Conservation (phyloP, 2,329 filamentous ascomycete genomes). For the Monilinia polystroma region DNA sequence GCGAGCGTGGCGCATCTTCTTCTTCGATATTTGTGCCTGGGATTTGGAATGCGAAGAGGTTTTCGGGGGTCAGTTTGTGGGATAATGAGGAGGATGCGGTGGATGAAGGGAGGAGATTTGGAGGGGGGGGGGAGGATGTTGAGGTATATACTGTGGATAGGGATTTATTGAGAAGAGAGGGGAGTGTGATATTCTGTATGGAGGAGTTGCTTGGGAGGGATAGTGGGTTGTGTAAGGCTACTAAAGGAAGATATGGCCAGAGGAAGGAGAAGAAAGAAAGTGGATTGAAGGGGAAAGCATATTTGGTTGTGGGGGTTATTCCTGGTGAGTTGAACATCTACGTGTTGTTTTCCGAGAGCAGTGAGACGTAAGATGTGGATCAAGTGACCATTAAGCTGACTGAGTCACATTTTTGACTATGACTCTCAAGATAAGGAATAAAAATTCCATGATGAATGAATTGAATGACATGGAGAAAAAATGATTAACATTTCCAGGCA, state of each 20-base stretch:
- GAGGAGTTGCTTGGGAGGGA: conserved; percentile 2
- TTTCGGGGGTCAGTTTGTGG: not conserved
- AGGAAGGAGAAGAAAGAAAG: not conserved
- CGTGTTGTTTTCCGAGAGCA: not conserved
- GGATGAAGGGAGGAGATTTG: not conserved
- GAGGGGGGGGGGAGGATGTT: not conserved
- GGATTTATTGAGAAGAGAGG: not conserved
- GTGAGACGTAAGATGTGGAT: not conserved
- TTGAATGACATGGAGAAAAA: not conserved
- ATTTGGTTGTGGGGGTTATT: conserved; percentile 16
- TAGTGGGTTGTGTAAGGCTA: not conserved
- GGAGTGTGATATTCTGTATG: conserved; percentile 4
- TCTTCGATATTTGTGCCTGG: conserved; percentile 2
- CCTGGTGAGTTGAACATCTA: conserved; percentile 11
- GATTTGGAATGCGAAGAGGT: not conserved
- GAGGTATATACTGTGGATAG: not conserved
- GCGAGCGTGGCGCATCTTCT: not conserved
- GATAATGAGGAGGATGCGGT: not conserved
- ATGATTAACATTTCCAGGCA: conserved; percentile 4
- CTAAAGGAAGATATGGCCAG: not conserved
- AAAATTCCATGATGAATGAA: not conserved
- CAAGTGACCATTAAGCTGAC: not conserved
- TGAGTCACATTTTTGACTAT: not conserved
- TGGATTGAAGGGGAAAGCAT: conserved; percentile 4
- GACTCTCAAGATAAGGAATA: not conserved